Conservation (phyloP, 176 grass and related monocot species). For the Puccinellia tenuiflora region DNA sequence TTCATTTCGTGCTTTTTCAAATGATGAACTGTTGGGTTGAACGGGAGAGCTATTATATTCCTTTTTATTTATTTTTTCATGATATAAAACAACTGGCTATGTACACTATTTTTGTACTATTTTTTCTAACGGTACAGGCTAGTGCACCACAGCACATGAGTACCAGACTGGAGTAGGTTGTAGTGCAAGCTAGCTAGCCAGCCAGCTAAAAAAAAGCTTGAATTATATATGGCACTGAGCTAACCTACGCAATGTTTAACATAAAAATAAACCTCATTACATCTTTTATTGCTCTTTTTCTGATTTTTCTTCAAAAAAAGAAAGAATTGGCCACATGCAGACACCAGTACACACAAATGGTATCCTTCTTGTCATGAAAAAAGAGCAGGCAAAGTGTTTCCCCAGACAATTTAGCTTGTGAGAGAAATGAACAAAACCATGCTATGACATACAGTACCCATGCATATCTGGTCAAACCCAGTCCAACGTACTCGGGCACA, state of each 20-base stretch:
- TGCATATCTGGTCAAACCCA: slow-evolving; percentile 24
- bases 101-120: neutral
- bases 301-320: neutral
- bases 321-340: neutral
- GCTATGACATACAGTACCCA: neutral
- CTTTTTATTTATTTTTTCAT: neutral
- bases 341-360: neutral
- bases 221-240: neutral
- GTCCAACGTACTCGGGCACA: slow-evolving; percentile 29
- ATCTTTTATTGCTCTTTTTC: neutral
- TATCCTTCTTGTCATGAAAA: neutral
- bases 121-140: neutral
- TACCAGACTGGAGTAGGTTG: slow-evolving; percentile 21
- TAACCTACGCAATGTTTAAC: neutral
- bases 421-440: neutral
- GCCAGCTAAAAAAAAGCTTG: neutral
- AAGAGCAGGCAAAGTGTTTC: neutral
- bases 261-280: neutral
- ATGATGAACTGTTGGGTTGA: neutral
- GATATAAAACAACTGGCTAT: neutral
- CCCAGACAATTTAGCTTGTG: neutral
- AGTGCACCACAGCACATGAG: slow-evolving; percentile 23
- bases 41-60: no score
- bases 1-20: neutral
- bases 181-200: slow-evolving; percentile 30